Conservation (phyloP, 495 filamentous ascomycete genomes). For the Aspergillus biplanus region DNA sequence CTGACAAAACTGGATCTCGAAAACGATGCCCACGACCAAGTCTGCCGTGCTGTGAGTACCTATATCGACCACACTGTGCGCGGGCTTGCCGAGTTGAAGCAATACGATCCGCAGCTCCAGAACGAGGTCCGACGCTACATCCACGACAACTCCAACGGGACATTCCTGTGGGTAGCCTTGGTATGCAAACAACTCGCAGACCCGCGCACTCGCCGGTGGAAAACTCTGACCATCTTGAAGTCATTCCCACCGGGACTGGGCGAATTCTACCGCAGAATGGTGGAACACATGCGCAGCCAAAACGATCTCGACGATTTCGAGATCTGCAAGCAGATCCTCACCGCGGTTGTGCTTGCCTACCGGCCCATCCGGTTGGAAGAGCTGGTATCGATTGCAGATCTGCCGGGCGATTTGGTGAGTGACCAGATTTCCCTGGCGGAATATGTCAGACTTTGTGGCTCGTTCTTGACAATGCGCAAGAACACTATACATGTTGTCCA, state of each 20-base stretch:
- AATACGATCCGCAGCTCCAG: constrained; percentile 2
- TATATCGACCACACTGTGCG: constrained; percentile 42
- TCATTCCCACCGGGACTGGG: neutral
- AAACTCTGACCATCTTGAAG: neutral
- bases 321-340: neutral
- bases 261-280: neutral
- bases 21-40: constrained; percentile 20
- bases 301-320: neutral
- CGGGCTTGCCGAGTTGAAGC: constrained; percentile 19
- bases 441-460: neutral
- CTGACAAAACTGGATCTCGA: constrained; percentile 24
- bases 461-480: neutral
- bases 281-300: neutral
- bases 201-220: neutral
- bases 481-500: neutral
- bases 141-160: constrained; percentile 28
- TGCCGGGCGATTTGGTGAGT: neutral
- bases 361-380: neutral
- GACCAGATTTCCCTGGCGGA: neutral
- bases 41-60: constrained; percentile 26
- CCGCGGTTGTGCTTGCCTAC: neutral
- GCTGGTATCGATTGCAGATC: neutral
- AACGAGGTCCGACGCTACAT: constrained; percentile 22
- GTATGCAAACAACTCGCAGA: constrained; percentile 18
- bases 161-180: constrained; percentile 44